Percentiles rank a stretch among this genome's conserved stretches.
Evolutionary conservation across 345 rosid species (phyloP).

Genomic region (Citrus medica): DNA sequence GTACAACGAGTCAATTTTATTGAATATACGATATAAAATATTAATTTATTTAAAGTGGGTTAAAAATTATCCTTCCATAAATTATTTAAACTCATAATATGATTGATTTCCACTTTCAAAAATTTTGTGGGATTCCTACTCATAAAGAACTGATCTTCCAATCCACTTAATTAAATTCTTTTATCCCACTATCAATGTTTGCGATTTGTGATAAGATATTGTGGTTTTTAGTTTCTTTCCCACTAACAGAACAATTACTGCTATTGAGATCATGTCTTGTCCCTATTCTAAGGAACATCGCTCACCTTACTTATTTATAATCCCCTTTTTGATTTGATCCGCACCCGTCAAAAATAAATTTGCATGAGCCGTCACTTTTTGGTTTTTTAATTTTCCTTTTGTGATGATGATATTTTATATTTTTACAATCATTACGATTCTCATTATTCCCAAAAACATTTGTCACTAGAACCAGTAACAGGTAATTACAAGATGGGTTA

Average conservation of each 20-base stretch:
- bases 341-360: not conserved
- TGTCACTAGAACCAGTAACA: not conserved
- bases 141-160: not conserved
- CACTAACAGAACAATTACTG: slow-evolving; percentile 13
- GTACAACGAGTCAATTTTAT: no score
- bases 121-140: slow-evolving; percentile 31
- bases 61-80: not conserved
- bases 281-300: slow-evolving; percentile 22
- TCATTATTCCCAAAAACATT: not conserved
- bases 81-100: not conserved
- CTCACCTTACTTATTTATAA: not conserved
- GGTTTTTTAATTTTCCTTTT: not conserved
- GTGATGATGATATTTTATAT: not conserved
- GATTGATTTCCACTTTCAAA: slow-evolving; percentile 20
- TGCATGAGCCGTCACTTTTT: not conserved
- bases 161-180: not conserved
- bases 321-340: not conserved
- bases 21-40: rapidly evolving
- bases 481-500: no score
- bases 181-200: slow-evolving; percentile 8
- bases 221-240: not conserved
- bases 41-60: no score
- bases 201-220: not conserved
- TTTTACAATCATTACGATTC: not conserved
- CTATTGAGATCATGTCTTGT: slow-evolving; percentile 18